Base-by-base conservation (phyloP, 2,329 filamentous ascomycete species). In the Remersonia thermophila region DNA sequence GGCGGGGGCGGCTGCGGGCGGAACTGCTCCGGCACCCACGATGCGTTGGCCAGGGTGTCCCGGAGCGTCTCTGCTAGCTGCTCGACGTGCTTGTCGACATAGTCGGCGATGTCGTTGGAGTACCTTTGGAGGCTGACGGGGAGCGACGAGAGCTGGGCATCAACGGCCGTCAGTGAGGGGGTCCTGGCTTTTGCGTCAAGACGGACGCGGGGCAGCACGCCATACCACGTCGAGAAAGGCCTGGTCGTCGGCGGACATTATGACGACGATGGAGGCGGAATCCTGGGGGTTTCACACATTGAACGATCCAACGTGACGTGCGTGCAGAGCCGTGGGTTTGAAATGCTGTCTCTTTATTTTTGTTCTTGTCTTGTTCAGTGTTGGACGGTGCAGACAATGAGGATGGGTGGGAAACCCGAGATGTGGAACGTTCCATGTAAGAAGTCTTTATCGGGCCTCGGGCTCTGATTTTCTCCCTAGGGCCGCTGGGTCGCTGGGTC, bases 61-160 rank as follows among this genome's bases (percentile, higher is more conserved):
- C 83, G 76, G 32, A 95, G 66, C 27, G 71, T 66, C 26, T 69
- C 65, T 36, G 86, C 83, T 30, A 84, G 77, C 41, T 71, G 67
- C 51, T 94, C 84, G 57, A 94, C 79, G 53, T 86, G 77, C 40
- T 71, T 69, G 59, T 95, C 84, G 55, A 93, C 74, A 47, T 79
- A 80, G 45, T 85, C 80, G 55, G 84, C 84, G 42, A 89, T 70
- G 36, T 83, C 71, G 48, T 69, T 66, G 12, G 80, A 78, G 57
- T 85, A 86, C 45, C 67, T 68, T 43, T 72, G 73, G 54, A 89
- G 67, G 51, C 87, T 77, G 59, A 73, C 60, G 42, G 67, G 63
- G 38, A 73, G 57, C 45, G 61, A 66, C 44, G 66, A 65, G 45
- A 75, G 58, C 70, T 75, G 20, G 20, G 20, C 20, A 23, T 23